Conservation (phyloP, 192 early-diverging fungal species). For the Backusella circina region DNA sequence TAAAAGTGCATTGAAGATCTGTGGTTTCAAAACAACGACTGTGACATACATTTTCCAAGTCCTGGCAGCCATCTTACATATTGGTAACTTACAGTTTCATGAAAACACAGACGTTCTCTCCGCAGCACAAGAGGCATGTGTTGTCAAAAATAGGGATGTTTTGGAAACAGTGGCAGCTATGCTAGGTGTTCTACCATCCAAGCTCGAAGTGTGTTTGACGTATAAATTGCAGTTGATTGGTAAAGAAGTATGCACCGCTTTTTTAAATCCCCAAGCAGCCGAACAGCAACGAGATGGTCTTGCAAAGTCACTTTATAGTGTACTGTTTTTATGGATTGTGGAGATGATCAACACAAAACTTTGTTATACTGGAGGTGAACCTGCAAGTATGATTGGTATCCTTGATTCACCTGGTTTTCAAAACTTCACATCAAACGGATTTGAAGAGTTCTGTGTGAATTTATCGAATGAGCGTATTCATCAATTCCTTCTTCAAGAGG, state of each 20-base stretch:
- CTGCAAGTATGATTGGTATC: slow-evolving; percentile 63
- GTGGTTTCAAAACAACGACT: slow-evolving; percentile 60
- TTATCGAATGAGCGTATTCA: slow-evolving; percentile 44
- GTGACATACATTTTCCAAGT: slow-evolving; percentile 78
- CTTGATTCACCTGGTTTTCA: slow-evolving; percentile 65
- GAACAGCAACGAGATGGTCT: slow-evolving; percentile 65
- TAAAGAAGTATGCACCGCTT: slow-evolving; percentile 67
- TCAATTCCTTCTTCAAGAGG: slow-evolving; percentile 39
- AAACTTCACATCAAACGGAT: slow-evolving; percentile 35
- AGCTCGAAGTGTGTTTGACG: slow-evolving; percentile 61
- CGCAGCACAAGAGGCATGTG: slow-evolving; percentile 56
- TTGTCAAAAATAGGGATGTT: slow-evolving; percentile 64
- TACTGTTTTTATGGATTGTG: slow-evolving; percentile 74
- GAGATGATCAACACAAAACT: slow-evolving; percentile 74
- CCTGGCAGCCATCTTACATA: slow-evolving; percentile 83
- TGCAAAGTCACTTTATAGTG: slow-evolving; percentile 65
- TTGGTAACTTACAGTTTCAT: slow-evolving; percentile 82
- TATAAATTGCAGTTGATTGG: slow-evolving; percentile 67
- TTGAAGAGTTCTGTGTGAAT: slow-evolving; percentile 50
- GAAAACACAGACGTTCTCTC: slow-evolving; percentile 48
- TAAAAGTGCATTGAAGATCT: slow-evolving; percentile 53
- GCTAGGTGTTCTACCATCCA: slow-evolving; percentile 56
- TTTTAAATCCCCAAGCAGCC: slow-evolving; percentile 66
- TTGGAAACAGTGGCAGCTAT: slow-evolving; percentile 56
- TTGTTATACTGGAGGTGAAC: slow-evolving; percentile 13